Conservation (phyloP, 179 eudicot species). For the Vitellaria paradoxa region DNA sequence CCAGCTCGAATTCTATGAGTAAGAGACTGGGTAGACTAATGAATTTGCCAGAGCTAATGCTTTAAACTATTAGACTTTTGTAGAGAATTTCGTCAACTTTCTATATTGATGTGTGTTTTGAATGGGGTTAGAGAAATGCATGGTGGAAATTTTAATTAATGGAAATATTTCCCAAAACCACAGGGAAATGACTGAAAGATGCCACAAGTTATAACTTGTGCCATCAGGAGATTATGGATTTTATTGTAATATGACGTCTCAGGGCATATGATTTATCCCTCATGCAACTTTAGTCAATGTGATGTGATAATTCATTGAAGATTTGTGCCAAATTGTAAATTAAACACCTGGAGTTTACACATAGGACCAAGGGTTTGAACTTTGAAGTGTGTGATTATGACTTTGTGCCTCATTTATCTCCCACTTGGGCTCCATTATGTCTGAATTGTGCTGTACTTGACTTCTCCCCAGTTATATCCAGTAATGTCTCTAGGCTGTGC, state of each 20-base stretch:
- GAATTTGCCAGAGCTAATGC: neutral
- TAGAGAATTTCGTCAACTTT: neutral
- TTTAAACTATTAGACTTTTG: neutral
- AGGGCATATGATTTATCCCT: neutral
- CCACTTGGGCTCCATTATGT: no score
- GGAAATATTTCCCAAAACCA: neutral
- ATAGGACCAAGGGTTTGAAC: neutral
- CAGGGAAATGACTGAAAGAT: neutral
- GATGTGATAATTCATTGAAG: neutral
- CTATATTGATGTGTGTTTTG: neutral
- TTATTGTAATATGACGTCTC: neutral
- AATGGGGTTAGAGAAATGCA: neutral
- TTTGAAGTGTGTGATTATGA: neutral
- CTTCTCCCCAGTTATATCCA: no score
- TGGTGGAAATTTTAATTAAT: neutral
- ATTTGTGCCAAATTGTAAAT: neutral
- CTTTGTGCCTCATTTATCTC: neutral
- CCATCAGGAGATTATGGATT: neutral
- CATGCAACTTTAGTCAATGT: neutral
- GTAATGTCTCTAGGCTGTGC: no score
- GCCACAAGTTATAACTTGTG: neutral
- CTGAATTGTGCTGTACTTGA: no score
- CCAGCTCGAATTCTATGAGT: no score
- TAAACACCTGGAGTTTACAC: neutral
- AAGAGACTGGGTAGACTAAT: neutral